Evolutionary conservation across 2,329 filamentous ascomycete genomes (phyloP), one percentile per base, ranked within the genome.

Genomic region (Colletotrichum tropicale): DNA sequence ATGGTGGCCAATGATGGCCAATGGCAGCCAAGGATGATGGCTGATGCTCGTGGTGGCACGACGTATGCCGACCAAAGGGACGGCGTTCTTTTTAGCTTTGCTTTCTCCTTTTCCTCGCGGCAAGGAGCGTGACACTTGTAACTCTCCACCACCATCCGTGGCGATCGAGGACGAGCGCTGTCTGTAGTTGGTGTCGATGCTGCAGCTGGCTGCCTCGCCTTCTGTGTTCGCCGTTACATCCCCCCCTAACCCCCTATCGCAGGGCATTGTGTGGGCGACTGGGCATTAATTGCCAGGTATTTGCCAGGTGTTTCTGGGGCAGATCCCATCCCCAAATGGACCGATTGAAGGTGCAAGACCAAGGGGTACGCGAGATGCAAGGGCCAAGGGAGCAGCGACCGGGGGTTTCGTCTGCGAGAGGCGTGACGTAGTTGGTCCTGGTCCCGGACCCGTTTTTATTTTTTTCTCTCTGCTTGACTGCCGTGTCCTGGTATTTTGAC

Each of bases 371-470:
- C 74, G 64, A 73, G 65, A 68, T 74, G 74, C 76, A 74, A 76
- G 76, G 76, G 69, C 70, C 67, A 67, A 74, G 74, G n/a, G 64
- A 69, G 58, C 64, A 66, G 36, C 43, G 70, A 73, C 64, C 43
- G 70, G 70, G 71, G 72, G 70, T 65, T 75, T 69, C 64, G 70
- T 56, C 61, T 61, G 73, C 74, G 58, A 66, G 62, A 61, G 67
- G 36, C 74, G 76, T 77, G 76, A 77, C 76, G 76, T 77, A 74
- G 74, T 71, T 76, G 64, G 74, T 32, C 34, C 26, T 76, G 64
- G 70, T 38, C 34, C 18, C 18, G n/a, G 68, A 5, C 64, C 74
- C 76, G 38, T 16, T 74, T 75, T 71, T 76, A 64, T n/a, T 64
- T 69, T 74, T 65, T 60, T 36, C 26, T 3, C 72, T 52, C 12